phyloP scores from a whole-genome alignment of 495 filamentous ascomycete genomes.

The Monascus purpureus region DNA sequence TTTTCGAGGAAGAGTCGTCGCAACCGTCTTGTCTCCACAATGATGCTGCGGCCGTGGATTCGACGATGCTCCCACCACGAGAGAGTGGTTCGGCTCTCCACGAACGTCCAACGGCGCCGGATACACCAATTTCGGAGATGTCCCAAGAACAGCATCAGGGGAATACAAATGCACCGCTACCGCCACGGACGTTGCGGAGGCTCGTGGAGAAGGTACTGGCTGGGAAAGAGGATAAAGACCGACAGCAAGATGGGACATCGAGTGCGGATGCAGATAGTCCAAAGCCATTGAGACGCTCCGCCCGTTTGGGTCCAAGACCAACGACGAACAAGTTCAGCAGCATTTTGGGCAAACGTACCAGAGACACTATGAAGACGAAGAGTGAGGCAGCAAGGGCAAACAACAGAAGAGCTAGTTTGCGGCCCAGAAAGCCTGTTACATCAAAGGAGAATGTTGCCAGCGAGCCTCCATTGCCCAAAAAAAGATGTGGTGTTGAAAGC shows the following conservation, averaged over 20 bases:
- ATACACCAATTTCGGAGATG: conserved; percentile 27
- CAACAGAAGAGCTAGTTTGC: conserved; percentile 25
- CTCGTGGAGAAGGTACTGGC: conserved; percentile 33
- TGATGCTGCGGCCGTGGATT: conserved; percentile 31
- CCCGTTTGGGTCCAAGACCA: conserved; percentile 27
- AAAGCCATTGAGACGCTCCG: conserved; percentile 18
- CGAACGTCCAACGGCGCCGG: conserved; percentile 22
- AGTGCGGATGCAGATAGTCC: conserved; percentile 7
- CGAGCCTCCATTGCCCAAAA: conserved; percentile 29
- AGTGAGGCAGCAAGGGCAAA: conserved; percentile 28
- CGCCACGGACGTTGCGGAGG: conserved; percentile 32
- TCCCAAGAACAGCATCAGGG: conserved; percentile 27
- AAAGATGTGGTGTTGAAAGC: conserved; percentile 34
- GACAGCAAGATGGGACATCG: conserved; percentile 5
- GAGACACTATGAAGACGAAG: conserved; percentile 28
- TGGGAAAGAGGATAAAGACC: conserved; percentile 29
- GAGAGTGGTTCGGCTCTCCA: conserved; percentile 20
- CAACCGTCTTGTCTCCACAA: conserved; percentile 22
- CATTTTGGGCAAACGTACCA: conserved; percentile 42
- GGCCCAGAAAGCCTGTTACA: conserved; percentile 19
- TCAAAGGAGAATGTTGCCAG: conserved; percentile 17
- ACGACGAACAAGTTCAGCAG: conserved; percentile 26
- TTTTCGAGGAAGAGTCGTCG: conserved; percentile 18
- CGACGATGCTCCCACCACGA: conserved; percentile 18
- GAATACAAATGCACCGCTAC: conserved; percentile 19